These are phyloP conservation scores for Lipomyces mesembrius DNA, from an alignment of 805 yeast species.

Conservation along the genomic window DNA sequence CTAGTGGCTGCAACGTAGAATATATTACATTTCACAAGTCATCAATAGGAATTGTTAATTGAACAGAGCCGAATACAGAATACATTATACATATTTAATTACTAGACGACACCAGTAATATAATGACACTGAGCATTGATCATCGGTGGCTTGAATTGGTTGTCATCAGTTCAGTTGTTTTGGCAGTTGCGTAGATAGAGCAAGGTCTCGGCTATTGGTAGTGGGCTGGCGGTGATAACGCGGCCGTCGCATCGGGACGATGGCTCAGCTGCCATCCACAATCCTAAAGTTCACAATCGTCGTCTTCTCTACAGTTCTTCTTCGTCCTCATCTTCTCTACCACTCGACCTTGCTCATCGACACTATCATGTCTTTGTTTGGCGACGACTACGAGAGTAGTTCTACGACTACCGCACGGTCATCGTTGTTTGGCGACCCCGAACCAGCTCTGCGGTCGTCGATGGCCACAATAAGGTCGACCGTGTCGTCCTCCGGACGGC, in stretches of 20 bases:
- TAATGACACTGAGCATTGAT: not conserved
- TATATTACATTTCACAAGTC: not conserved
- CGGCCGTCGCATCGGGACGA: not conserved
- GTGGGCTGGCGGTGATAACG: slow-evolving; percentile 8
- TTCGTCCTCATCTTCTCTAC: slow-evolving; percentile 1
- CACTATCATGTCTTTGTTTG: slow-evolving; percentile 37
- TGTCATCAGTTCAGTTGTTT: not conserved
- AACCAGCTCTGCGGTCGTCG: slow-evolving; percentile 19
- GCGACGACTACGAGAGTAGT: slow-evolving; percentile 39
- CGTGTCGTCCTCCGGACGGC: slow-evolving; percentile 16
- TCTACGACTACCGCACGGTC: slow-evolving; percentile 24
- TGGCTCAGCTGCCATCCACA: not conserved
- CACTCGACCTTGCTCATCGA: not conserved
- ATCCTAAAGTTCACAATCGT: not conserved
- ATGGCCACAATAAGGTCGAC: slow-evolving; percentile 22
- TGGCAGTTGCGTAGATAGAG: not conserved
- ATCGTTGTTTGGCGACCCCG: slow-evolving; percentile 27
- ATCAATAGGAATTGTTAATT: not conserved
- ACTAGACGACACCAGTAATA: not conserved
- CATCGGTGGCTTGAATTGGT: not conserved
- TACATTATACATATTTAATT: too few species aligned
- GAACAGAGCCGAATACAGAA: not conserved
- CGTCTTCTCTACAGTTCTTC: not conserved
- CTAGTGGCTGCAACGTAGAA: not conserved
- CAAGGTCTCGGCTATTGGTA: not conserved